Base-by-base conservation (phyloP, 805 yeast species). In the Yamadazyma sp. region DNA sequence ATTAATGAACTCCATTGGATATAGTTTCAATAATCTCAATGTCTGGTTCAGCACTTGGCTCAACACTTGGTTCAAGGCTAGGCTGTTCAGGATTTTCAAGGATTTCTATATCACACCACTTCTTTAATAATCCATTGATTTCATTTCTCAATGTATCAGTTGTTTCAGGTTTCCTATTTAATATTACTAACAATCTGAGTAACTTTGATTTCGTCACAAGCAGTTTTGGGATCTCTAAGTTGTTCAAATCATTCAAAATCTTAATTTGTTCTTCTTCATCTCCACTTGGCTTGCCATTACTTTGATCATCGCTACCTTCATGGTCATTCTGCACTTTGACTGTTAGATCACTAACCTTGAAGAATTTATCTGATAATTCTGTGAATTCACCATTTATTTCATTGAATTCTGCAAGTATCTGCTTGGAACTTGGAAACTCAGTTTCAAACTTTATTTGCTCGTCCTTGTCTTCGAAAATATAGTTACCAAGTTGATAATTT, bases 381-480 rank as follows among this genome's bases (percentile, higher is more conserved):
- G 35, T 27, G 34, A 50, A 49, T 23, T 42, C 34, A 5, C 33
- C 23, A 30, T 48, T 47, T 1, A 45, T 27, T 16, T 42, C 42
- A 13, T 45, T 44, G 30, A 60, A 49, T 5, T 47, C 36, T 5
- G 44, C 42, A 17, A 44, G 45, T 12, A 65, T 47, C 16, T 44
- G 49, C 2, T 47, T 35, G 3, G 58, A 52, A 2, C 36, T 23
- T 3, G 65, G 66, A 24, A 63, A 52, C 7, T 47, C 44, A 3
- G 40, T 33, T 12, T 39, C 43, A 25, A 62, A 58, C 23, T 48
- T 29, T 4, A 29, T 38, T 41, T 67, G 70, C 17, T 61, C 58
- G 17, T 45, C 35, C 28, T 49, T 53, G 23, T 54, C 46, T 8
- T 62, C 66, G 40, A 55, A 67, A 3, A 67, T 60, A 42, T 53